Evolutionary conservation across 2,329 filamentous ascomycete genomes (phyloP).

Genomic region (Cladophialophora immunda): DNA sequence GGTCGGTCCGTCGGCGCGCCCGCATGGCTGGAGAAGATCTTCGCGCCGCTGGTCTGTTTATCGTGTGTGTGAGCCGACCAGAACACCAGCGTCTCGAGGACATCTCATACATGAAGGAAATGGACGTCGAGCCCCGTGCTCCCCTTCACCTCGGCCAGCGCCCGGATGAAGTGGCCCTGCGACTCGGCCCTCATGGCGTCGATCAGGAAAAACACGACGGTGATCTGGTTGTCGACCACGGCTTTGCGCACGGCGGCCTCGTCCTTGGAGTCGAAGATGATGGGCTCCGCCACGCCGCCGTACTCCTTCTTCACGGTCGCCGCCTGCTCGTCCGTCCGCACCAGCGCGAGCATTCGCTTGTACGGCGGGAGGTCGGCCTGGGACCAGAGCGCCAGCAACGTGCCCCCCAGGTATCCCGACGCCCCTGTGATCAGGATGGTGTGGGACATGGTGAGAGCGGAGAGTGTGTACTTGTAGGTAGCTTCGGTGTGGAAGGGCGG

Average conservation of each 20-base stretch:
- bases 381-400: slow-evolving; percentile 52
- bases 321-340: slow-evolving; percentile 58
- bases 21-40: slow-evolving; percentile 60
- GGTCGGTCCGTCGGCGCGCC: slow-evolving; percentile 53
- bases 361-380: slow-evolving; percentile 52
- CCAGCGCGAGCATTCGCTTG: slow-evolving; percentile 57
- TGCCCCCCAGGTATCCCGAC: slow-evolving; percentile 64
- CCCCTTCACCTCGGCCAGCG: slow-evolving; percentile 55
- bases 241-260: slow-evolving; percentile 46
- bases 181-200: slow-evolving; percentile 48
- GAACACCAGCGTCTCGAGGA: too few species aligned
- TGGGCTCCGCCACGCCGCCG: slow-evolving; percentile 48
- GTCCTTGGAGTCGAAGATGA: slow-evolving; percentile 53
- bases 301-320: slow-evolving; percentile 53
- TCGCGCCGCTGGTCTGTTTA: slow-evolving; percentile 58
- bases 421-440: slow-evolving; percentile 54
- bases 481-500: too few species aligned
- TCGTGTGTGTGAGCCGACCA: background rate
- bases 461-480: slow-evolving; percentile 40
- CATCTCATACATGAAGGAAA: slow-evolving; percentile 58
- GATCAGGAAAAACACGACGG: slow-evolving; percentile 59
- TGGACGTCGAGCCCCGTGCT: slow-evolving; percentile 54
- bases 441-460: slow-evolving; percentile 49
- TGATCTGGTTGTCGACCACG: slow-evolving; percentile 56
- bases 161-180: slow-evolving; percentile 56